phyloP scores from a whole-genome alignment of 805 yeast species.

The Hanseniaspora mollemarum region DNA sequence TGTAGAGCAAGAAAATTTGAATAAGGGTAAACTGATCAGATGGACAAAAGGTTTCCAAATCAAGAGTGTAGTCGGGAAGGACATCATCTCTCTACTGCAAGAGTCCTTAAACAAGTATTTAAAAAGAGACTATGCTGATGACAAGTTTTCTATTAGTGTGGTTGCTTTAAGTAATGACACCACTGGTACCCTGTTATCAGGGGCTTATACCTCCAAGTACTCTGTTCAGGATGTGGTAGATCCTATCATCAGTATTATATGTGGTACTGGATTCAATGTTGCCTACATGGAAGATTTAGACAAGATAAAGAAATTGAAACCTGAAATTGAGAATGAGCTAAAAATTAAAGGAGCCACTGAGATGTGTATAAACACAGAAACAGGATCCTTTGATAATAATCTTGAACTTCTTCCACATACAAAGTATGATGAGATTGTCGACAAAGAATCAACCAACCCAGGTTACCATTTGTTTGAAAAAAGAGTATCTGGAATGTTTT shows the following conservation, averaged over 20 bases:
- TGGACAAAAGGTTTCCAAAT: conserved; percentile 96
- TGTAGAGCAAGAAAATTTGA: conserved; percentile 69
- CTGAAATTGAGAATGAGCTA: conserved; percentile 32
- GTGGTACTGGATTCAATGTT: conserved; percentile 97
- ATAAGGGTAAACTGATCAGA: conserved; percentile 69
- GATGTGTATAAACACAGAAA: conserved; percentile 91
- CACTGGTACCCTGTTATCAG: conserved; percentile 81
- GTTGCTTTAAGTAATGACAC: conserved; percentile 93
- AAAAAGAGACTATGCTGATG: conserved; percentile 31
- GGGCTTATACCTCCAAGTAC: conserved; percentile 58
- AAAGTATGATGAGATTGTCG: conserved; percentile 61
- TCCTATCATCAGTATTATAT: conserved; percentile 78
- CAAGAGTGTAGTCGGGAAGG: conserved; percentile 72
- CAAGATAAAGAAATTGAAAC: conserved; percentile 63
- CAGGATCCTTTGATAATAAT: conserved; percentile 94
- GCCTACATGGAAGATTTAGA: conserved; percentile 75
- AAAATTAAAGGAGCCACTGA: conserved; percentile 39
- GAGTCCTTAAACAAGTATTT: conserved; percentile 44
- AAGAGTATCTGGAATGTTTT: conserved; percentile 81
- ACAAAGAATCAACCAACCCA: conserved; percentile 62
- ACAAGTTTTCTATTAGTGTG: conserved; percentile 40
- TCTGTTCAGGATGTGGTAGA: conserved; percentile 50
- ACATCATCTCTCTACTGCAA: conserved; percentile 67
- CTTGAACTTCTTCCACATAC: conserved; percentile 65
- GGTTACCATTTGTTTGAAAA: conserved; percentile 90